These are phyloP conservation scores for Brassica rapa DNA, from an alignment of 345 rosid species.

Conservation along the genomic window DNA sequence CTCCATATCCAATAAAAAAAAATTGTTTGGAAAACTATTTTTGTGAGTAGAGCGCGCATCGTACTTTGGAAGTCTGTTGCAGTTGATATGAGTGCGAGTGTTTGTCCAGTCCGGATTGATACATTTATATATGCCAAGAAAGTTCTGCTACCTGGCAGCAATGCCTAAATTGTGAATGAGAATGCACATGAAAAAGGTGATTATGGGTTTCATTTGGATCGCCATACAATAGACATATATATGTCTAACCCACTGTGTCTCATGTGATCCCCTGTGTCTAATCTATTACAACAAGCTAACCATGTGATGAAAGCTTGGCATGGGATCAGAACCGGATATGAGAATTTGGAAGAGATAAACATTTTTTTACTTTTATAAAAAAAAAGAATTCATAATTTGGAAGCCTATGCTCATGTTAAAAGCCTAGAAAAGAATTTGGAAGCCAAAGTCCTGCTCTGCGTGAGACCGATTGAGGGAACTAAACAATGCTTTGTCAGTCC, in stretches of 20 bases:
- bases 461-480: too few species aligned
- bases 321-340: too few species aligned
- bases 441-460: too few species aligned
- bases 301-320: neutral
- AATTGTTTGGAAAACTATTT: neutral
- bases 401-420: too few species aligned
- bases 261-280: neutral
- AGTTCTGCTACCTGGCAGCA: neutral
- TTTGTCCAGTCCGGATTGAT: neutral
- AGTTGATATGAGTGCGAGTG: neutral
- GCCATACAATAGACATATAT: too few species aligned
- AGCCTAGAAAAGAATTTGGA: too few species aligned
- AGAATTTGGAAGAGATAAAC: too few species aligned
- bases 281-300: neutral
- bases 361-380: too few species aligned
- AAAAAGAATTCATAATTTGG: too few species aligned
- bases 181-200: neutral
- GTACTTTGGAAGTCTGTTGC: neutral
- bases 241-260: too few species aligned
- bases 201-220: neutral
- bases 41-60: neutral
- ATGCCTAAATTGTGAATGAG: neutral
- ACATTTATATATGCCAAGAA: neutral
- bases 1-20: neutral
- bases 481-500: too few species aligned